These are phyloP conservation scores for Paradendryphiella salina DNA, from an alignment of 2,329 filamentous ascomycete species.

Conservation along the genomic window DNA sequence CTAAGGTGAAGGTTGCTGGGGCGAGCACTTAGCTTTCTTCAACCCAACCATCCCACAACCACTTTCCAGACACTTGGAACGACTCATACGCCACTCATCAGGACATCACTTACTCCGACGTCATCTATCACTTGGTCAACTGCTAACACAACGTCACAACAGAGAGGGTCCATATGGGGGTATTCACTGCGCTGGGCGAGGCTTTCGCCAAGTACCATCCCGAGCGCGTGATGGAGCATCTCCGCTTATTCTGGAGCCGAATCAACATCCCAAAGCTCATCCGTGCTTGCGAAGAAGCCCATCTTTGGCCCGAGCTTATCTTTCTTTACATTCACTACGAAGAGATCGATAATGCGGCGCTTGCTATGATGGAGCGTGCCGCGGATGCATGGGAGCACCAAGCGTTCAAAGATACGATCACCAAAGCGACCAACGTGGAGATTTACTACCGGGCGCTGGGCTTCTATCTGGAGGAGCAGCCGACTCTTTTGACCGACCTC, in stretches of 20 bases:
- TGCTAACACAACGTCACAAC: too few relatives aligned
- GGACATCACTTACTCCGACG: too few relatives aligned
- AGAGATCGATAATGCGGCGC: constrained; percentile 94
- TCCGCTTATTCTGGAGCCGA: constrained; percentile 96
- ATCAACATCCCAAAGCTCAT: constrained; percentile 99
- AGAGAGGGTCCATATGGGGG: constrained; percentile 88
- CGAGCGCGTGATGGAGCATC: constrained; percentile 95
- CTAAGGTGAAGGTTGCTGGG: too few relatives aligned
- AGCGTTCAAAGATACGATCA: constrained; percentile 97
- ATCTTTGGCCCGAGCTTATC: constrained; percentile 95
- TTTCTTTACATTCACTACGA: constrained; percentile 99
- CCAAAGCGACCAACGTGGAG: constrained; percentile 97
- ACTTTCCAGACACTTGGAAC: too few relatives aligned
- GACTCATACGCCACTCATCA: too few relatives aligned
- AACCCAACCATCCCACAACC: too few relatives aligned
- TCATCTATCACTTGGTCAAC: too few relatives aligned
- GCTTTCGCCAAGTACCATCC: constrained; percentile 93
- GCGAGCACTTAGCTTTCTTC: too few relatives aligned
- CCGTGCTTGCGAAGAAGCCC: constrained; percentile 86
- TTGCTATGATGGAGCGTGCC: constrained; percentile 97
- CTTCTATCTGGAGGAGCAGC: constrained; percentile 97
- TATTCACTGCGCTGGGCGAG: constrained; percentile 93
- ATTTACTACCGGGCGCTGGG: constrained; percentile 98
- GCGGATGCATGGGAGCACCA: constrained; percentile 99
- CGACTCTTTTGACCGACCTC: constrained; percentile 91